These are phyloP conservation scores for Phytopythium mirpurense DNA, from an alignment of 352 stramenopile genomes.

Conservation along the genomic window DNA sequence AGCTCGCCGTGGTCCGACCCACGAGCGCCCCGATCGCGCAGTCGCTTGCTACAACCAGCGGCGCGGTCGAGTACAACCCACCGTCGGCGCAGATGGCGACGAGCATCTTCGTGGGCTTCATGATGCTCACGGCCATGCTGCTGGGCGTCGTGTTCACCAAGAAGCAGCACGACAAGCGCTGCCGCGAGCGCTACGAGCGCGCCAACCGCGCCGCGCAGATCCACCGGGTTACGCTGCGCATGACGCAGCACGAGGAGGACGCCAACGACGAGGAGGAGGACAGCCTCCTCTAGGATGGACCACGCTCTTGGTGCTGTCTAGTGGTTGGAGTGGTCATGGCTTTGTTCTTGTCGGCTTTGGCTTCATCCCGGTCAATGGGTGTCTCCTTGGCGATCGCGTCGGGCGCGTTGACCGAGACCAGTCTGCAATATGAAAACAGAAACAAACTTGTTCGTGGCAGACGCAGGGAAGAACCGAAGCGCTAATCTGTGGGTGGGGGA, in stretches of 20 bases:
- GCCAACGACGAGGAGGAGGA: conserved; percentile 51
- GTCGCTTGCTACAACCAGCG: background rate
- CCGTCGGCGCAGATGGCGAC: conserved; percentile 59
- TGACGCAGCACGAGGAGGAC: conserved; percentile 49
- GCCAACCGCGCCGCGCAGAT: conserved; percentile 65
- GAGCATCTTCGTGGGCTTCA: conserved; percentile 49
- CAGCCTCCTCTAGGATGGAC: conserved; percentile 35
- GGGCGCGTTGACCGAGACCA: background rate
- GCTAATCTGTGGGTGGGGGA: background rate
- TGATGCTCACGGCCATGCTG: conserved; percentile 57
- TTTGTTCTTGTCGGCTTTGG: conserved; percentile 6
- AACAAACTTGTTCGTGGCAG: background rate
- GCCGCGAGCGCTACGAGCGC: conserved; percentile 44
- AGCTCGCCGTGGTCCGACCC: conserved; percentile 18
- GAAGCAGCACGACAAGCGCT: conserved; percentile 52
- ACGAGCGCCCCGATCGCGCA: background rate
- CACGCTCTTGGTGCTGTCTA: background rate
- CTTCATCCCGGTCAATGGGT: background rate
- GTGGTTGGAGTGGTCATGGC: background rate
- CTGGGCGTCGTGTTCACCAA: conserved; percentile 48
- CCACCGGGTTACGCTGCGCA: conserved; percentile 64
- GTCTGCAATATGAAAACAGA: background rate
- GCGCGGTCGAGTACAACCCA: conserved; percentile 23
- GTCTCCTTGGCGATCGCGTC: background rate
- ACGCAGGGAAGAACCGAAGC: background rate